Evolutionary conservation across 1,139 yeast species (phyloP), one percentile per base, ranked within the genome.

Genomic region (Scheffersomyces parashehatae): DNA sequence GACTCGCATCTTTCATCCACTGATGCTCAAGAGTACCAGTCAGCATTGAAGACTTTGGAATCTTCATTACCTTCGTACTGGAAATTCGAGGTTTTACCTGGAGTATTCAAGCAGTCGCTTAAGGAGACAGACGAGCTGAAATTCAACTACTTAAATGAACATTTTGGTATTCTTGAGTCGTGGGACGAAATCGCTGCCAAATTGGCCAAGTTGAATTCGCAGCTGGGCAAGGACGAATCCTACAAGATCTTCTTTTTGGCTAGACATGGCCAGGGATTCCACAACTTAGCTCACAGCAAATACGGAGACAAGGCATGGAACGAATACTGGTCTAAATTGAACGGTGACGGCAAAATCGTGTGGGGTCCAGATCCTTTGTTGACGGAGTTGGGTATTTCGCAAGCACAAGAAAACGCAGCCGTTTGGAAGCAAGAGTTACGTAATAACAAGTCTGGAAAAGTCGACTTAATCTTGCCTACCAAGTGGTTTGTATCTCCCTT

Each of bases 351-450:
- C 6, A 62, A 67, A 32, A 60, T 69, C 7, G 69, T 64, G 3
- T 74, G 78, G 77, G 80, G 73, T 3, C 79, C 79, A 0, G 79
- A 74, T 52, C 75, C 79, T 1, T 64, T 62, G 36, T 67, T 74
- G 52, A 73, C 78, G 5, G 68, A 64, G 3, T 59, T 68, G 48
- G 79, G 79, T 2, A 48, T 60, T 33, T 52, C 55, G 20, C 78
- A 73, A 51, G 79, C 79, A n/a, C 40, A 42, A 10, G 64, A 60
- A 38, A 61, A 61, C 49, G 45, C 50, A 16, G 43, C 34, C n/a
- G 56, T 52, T 38, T 50, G 59, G 49, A 38, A 45, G 26, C 40
- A 46, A 9, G 63, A 60, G 45, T 39, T 48, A 31, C 39, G 28
- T n/a, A 36, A 40, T 29, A 45, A 42, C 26, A 42, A 37, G 60